Base-by-base conservation (phyloP, 139 green algal genomes). In the Chlorella sp. region DNA sequence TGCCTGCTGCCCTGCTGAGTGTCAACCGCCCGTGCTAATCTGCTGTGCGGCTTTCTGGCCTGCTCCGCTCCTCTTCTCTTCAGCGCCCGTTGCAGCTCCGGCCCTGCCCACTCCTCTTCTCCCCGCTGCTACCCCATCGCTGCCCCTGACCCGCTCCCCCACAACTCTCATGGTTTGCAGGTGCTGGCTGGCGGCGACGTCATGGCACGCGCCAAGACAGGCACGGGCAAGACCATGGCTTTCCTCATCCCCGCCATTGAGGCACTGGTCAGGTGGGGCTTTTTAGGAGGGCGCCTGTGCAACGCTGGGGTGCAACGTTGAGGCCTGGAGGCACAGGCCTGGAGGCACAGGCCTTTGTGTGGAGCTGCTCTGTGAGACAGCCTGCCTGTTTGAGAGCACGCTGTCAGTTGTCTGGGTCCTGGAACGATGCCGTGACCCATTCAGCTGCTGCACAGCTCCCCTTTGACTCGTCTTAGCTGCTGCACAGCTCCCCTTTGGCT, bases 141-240 rank as follows among this genome's bases (percentile, higher is more conserved):
- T n/a, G 64, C 80, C 30, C 3, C 53, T 76, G 18, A 36, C 7
- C n/a, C 30, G 36, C 42, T 14, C 28, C 28, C 32, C 48, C 22
- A 11, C 53, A 32, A 22, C 84, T 57, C 9, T 57, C 48, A 57
- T 57, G 48, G 48, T 57, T 57, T 57, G 48, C 5, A 88, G 84
- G 71, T 79, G 18, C 88, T 95, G 34, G 28, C 75, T 5, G 93
- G 93, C 2, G 61, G 79, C 30, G 96, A 98, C 81, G 90, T 97
- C 4, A 91, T 98, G 48, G 95, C 92, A 37, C 97, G 97, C 86
- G 97, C 97, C 66, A 97, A 97, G 81, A 98, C 97, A 7, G 97
- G 97, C 87, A 98, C 95, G 15, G 95, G 95, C 69, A 98, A 98
- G 88, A 98, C 96, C 0, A 90, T 98, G 68, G 96, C 86, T 0